These are phyloP conservation scores for Fistulinella prunicolor DNA, from an alignment of 768 basidiomycete species.

Conservation along the genomic window DNA sequence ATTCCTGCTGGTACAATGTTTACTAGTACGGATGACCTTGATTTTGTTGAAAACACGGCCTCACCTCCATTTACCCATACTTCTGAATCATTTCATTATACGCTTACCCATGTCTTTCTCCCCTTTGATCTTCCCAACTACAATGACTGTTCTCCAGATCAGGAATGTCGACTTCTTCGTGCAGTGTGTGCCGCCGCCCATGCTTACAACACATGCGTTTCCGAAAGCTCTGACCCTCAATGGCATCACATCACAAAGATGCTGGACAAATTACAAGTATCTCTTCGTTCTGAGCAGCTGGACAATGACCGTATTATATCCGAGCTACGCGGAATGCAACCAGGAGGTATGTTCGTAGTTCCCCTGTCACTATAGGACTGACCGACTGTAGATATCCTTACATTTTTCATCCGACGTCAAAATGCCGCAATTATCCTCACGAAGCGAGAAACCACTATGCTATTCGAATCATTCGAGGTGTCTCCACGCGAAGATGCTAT, in stretches of 20 bases:
- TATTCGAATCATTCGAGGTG: no score
- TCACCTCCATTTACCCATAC: neutral
- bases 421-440: no score
- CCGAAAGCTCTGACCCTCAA: neutral
- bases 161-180: neutral
- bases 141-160: neutral
- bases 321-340: conserved; percentile 1
- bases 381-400: conserved; percentile 32
- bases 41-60: no score
- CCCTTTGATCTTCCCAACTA: neutral
- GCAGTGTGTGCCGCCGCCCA: conserved; percentile 3
- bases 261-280: conserved; percentile 2
- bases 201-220: neutral
- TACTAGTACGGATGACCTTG: no score
- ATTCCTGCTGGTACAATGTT: no score
- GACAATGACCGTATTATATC: neutral
- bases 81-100: neutral
- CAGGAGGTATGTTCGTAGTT: no score
- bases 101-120: conserved; percentile 12
- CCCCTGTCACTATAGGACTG: neutral
- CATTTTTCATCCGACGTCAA: no score
- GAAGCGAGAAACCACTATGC: no score
- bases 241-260: conserved; percentile 5
- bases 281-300: neutral
- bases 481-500: no score